phyloP scores from a whole-genome alignment of 495 filamentous ascomycete genomes.

The Aspergillus nanangensis region DNA sequence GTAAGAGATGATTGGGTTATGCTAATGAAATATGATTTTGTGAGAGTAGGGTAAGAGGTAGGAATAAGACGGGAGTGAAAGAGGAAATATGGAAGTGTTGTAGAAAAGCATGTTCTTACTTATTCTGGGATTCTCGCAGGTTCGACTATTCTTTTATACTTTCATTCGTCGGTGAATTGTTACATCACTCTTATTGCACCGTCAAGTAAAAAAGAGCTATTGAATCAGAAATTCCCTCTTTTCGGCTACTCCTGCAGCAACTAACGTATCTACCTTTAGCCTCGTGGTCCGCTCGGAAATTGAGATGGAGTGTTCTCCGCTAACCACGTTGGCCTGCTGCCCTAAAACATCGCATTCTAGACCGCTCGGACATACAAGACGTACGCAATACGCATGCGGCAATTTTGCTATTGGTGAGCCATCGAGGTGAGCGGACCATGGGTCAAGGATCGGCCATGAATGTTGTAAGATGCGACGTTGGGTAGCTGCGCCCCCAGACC shows the following conservation, averaged over 20 bases:
- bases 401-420: conserved; percentile 9
- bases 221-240: neutral
- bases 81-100: neutral
- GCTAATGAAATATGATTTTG: neutral
- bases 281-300: neutral
- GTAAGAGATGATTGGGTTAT: neutral
- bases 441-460: conserved; percentile 1
- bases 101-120: neutral
- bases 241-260: neutral
- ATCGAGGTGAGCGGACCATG: neutral
- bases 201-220: neutral
- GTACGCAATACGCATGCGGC: neutral
- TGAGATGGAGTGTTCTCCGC: neutral
- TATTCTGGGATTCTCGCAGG: neutral
- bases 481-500: conserved; percentile 2
- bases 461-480: neutral
- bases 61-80: neutral
- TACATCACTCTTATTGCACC: neutral
- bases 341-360: conserved; percentile 1
- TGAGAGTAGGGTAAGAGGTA: neutral
- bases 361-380: conserved; percentile 1
- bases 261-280: neutral
- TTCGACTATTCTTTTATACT: neutral
- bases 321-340: neutral
- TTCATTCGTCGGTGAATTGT: neutral